Evolutionary conservation across 306 rosid genomes (phyloP).

Genomic region (Notholithocarpus densiflorus): DNA sequence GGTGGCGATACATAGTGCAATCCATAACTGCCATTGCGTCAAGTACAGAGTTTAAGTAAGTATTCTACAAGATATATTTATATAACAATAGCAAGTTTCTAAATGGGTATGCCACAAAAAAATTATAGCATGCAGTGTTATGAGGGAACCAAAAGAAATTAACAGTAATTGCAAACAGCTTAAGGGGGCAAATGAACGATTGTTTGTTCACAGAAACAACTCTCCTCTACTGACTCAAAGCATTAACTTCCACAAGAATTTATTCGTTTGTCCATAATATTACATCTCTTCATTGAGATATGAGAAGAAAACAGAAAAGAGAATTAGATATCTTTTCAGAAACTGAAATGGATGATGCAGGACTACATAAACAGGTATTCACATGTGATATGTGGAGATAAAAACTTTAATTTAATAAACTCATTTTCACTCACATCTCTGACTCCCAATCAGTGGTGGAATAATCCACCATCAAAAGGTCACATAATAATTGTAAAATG

Average conservation of each 20-base stretch:
- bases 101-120: background rate
- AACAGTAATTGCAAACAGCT: background rate
- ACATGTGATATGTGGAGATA: no score
- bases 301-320: no score
- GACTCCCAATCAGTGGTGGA: no score
- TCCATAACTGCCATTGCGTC: conserved; percentile 52
- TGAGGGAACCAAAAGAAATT: background rate
- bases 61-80: conserved; percentile 4
- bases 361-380: no score
- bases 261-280: no score
- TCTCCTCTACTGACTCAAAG: background rate
- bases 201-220: background rate
- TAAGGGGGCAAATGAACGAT: background rate
- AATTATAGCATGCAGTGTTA: background rate
- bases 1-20: conserved; percentile 63
- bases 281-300: no score
- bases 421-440: no score
- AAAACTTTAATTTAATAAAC: no score
- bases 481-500: background rate
- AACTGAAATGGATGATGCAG: no score
- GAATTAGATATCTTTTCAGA: no score
- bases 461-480: background rate
- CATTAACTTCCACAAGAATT: no score
- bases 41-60: conserved; percentile 11
- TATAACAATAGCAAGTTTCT: background rate